Evolutionary conservation across 1,139 yeast genomes (phyloP).

Genomic region (Debaryomyces psychrophilus): DNA sequence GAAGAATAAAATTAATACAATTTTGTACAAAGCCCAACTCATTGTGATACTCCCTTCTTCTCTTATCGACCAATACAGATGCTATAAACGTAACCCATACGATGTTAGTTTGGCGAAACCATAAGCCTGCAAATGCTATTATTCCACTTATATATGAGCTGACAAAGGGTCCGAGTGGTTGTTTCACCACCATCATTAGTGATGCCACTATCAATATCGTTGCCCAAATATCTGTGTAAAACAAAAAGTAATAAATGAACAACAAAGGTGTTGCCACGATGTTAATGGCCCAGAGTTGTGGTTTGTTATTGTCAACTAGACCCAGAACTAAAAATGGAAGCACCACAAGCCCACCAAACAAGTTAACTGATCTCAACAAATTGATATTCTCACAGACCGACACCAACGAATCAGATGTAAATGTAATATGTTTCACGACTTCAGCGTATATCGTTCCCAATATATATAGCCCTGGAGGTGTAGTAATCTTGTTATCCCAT

Average conservation of each 20-base stretch:
- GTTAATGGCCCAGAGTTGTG: slow-evolving; percentile 51
- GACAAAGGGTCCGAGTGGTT: slow-evolving; percentile 20
- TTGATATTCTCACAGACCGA: slow-evolving; percentile 42
- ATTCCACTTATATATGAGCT: slow-evolving; percentile 39
- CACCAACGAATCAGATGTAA: slow-evolving; percentile 22
- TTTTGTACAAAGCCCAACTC: slow-evolving; percentile 10
- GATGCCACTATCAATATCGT: slow-evolving; percentile 60
- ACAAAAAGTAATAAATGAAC: slow-evolving; percentile 71
- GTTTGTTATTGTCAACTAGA: slow-evolving; percentile 25
- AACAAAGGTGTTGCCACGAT: slow-evolving; percentile 69
- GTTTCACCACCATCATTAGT: slow-evolving; percentile 40
- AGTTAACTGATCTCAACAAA: slow-evolving; percentile 59
- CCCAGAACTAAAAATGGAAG: slow-evolving; percentile 45
- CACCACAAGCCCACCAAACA: slow-evolving; percentile 61
- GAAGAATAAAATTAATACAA: slow-evolving; percentile 12
- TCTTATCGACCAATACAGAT: slow-evolving; percentile 56
- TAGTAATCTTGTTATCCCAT: slow-evolving; percentile 93
- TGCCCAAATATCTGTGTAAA: slow-evolving; percentile 95
- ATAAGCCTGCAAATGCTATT: slow-evolving; percentile 59
- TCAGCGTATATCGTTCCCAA: slow-evolving; percentile 58
- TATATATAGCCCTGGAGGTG: slow-evolving; percentile 91
- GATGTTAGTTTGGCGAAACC: slow-evolving; percentile 89
- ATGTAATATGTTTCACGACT: slow-evolving; percentile 24
- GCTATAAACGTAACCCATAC: slow-evolving; percentile 78
- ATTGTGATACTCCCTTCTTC: slow-evolving; percentile 19